A percentile compares a stretch with the other conserved stretches of the same genome.
phyloP scores from a whole-genome alignment of 176 grass and related monocot genomes.

The Melocanna baccifera region DNA sequence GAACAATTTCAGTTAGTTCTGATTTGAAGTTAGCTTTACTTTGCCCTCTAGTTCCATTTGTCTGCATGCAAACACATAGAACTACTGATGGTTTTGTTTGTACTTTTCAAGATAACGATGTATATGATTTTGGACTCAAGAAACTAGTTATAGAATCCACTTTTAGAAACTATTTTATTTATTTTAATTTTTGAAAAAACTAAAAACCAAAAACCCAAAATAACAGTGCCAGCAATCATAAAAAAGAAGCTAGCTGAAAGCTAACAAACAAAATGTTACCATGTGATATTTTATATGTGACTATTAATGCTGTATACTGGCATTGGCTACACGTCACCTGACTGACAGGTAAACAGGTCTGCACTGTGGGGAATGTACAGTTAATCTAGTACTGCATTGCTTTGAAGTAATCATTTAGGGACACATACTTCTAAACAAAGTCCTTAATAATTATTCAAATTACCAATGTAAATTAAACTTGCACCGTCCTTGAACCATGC shows the following conservation, averaged over 20 bases:
- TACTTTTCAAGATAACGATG: too few species aligned
- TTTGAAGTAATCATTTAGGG: neutral
- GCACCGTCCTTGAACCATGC: neutral
- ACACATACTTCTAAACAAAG: neutral
- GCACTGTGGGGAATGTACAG: conserved; percentile 29
- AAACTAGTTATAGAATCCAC: too few species aligned
- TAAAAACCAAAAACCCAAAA: too few species aligned
- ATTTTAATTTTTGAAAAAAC: too few species aligned
- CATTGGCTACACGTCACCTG: conserved; percentile 35
- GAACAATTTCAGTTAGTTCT: neutral
- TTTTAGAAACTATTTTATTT: too few species aligned
- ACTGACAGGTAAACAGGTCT: conserved; percentile 43
- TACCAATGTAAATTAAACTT: neutral
- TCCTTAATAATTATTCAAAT: neutral
- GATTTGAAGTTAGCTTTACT: neutral
- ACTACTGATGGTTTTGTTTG: neutral
- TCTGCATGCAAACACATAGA: neutral
- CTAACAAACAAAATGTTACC: conserved; percentile 40
- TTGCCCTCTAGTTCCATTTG: neutral
- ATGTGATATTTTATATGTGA: conserved; percentile 10
- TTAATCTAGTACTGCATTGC: conserved; percentile 20
- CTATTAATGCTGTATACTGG: conserved; percentile 32
- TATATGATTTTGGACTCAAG: too few species aligned
- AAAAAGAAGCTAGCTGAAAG: conserved; percentile 14
- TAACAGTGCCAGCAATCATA: neutral